Conservation (phyloP, 192 early-diverging fungal species). For the Pecoramyces ruminantium region DNA sequence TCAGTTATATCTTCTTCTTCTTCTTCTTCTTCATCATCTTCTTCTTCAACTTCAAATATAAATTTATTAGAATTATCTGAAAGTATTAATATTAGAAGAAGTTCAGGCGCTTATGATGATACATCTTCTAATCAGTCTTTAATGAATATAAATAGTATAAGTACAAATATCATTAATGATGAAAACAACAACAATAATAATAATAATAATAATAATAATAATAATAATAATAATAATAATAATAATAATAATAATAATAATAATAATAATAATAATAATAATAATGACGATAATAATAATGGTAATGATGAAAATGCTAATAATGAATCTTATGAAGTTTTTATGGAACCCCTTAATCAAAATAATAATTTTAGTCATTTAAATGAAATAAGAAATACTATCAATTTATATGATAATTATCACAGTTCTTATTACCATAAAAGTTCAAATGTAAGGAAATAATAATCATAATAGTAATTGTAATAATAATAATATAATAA, state of each 20-base stretch:
- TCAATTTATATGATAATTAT: not conserved
- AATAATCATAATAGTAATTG: too few relatives aligned
- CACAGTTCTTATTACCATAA: not conserved
- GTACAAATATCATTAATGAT: not conserved
- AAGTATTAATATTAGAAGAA: too few relatives aligned
- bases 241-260: not conserved
- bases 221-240: not conserved
- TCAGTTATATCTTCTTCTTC: too few relatives aligned
- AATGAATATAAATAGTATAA: too few relatives aligned
- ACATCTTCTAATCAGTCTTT: too few relatives aligned
- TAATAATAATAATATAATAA: too few relatives aligned
- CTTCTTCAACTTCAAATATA: too few relatives aligned
- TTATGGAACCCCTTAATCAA: not conserved
- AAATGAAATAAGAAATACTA: not conserved
- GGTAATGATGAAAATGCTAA: not conserved
- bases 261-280: not conserved
- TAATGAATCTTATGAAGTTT: not conserved
- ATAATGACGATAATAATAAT: not conserved
- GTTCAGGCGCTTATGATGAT: too few relatives aligned
- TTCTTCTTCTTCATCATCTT: too few relatives aligned
- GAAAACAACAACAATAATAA: not conserved
- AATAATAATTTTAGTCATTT: not conserved
- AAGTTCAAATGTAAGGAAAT: too few relatives aligned
- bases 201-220: not conserved
- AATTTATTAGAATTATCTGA: too few relatives aligned